Evolutionary conservation across 371 early-diverging fungal species (phyloP), one percentile per base, ranked within the genome.

Genomic region (Capniomyces stellatus): DNA sequence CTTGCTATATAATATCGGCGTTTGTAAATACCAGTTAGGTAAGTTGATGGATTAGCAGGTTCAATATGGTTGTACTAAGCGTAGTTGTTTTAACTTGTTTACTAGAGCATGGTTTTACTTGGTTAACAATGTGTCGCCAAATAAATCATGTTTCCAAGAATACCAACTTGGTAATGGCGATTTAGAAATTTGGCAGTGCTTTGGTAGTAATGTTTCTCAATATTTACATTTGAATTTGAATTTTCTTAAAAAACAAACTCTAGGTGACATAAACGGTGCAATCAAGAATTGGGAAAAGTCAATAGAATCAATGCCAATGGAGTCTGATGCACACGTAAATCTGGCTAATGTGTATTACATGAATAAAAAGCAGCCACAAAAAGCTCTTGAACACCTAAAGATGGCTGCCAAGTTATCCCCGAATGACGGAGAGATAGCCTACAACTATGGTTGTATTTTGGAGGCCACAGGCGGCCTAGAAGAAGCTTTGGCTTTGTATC

Each of bases 311-410:
- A 64, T 73, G n/a, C 80, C 85, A 0, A 61, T 71, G 54, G 73
- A 75, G 28, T 73, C 82, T 0, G 90, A 89, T 64, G 85, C 80
- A 19, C 85, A 85, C 55, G 83, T 85, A 57, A 90, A 87, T 63
- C 64, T 86, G 27, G 90, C 86, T 1, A 83, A 81, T n/a, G 73
- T 78, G 4, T 76, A 78, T 49, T 74, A 82, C 43, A 72, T 83
- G 64, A 55, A 75, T 29, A 72, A 78, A 47, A 71, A 78, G 25
- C 74, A 82, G 49, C 27, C 63, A n/a, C 64, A 64, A 4, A 60
- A 59, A 39, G 85, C 87, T 0, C 54, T 85, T 29, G 60, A 54
- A 18, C 83, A 85, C 59, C 71, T 85, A 52, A 71, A 76, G 57
- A 72, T 75, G 29, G 90, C 90, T 1, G 69, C 77, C 23, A 73